phyloP scores from a whole-genome alignment of 2,329 filamentous ascomycete species.

The Beauveria pseudobassiana region DNA sequence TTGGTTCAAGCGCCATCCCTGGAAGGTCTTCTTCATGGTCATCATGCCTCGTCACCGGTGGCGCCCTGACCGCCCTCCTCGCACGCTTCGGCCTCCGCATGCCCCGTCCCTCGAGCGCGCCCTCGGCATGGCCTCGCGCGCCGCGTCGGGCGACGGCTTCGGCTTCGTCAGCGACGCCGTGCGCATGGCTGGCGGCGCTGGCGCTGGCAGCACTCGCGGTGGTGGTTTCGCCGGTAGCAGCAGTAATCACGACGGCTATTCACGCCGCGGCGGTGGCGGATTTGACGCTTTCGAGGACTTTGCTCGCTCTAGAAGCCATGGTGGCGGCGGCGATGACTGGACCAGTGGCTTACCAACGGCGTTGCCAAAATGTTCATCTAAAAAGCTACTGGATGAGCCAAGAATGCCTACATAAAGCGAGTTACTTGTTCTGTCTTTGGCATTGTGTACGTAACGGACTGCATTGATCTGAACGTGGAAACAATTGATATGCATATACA shows the following conservation, averaged over 20 bases:
- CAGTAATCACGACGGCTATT: slow-evolving; percentile 1
- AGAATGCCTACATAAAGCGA: neutral
- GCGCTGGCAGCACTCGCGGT: slow-evolving; percentile 13
- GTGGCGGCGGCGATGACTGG: slow-evolving; percentile 21
- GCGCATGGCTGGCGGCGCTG: slow-evolving; percentile 39
- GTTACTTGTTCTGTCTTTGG: neutral
- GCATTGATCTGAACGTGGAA: neutral
- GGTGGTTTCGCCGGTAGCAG: slow-evolving; percentile 19
- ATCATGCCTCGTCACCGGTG: slow-evolving; percentile 82
- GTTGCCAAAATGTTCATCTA: slow-evolving; percentile 38
- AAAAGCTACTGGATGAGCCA: neutral
- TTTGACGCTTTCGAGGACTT: slow-evolving; percentile 25
- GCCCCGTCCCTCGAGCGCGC: slow-evolving; percentile 56
- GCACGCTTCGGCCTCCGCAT: slow-evolving; percentile 72
- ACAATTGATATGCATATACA: neutral
- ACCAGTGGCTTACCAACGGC: slow-evolving; percentile 24
- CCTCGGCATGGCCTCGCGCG: slow-evolving; percentile 45
- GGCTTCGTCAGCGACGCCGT: slow-evolving; percentile 49
- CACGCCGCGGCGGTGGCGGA: neutral
- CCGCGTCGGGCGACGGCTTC: slow-evolving; percentile 38
- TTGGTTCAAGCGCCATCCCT: slow-evolving; percentile 75
- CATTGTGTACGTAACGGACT: neutral
- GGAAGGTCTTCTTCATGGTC: slow-evolving; percentile 81
- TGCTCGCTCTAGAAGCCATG: slow-evolving; percentile 13
- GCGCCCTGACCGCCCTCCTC: slow-evolving; percentile 70